Base-by-base conservation (phyloP, 352 stramenopile genomes). In the Pythium monospermum region DNA sequence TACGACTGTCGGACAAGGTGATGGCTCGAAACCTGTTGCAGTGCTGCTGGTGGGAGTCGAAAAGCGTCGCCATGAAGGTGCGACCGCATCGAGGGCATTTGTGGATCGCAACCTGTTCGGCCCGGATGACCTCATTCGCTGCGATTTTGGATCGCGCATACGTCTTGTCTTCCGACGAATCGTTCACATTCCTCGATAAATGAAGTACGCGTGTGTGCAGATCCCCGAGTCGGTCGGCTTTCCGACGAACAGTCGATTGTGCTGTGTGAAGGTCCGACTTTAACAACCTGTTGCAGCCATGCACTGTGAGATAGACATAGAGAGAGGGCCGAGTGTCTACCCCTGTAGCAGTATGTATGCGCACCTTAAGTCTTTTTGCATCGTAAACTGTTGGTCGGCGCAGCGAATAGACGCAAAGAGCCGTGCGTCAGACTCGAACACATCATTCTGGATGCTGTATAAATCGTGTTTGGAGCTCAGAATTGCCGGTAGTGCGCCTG, bases 331-430 rank as follows among this genome's bases (percentile, higher is more conserved):
- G n/a, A n/a, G n/a, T n/a, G n/a, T n/a, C n/a, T n/a, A n/a, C n/a
- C n/a, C n/a, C n/a, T n/a, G n/a, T n/a, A n/a, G n/a, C n/a, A n/a
- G n/a, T n/a, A n/a, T n/a, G n/a, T n/a, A n/a, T n/a, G n/a, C 8
- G 36, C 31, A 80, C 64, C 73, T 63, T 22, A 85, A 66, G 19
- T 66, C 72, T 4, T 66, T 71, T 49, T 90, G 73, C 6, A 75
- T 41, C 6, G 60, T 62, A 36, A 87, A 82, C 44, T 90, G 76
- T 35, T 77, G 68, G 22, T 83, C 74, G 4, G 69, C 85, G 21
- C 59, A 81, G 6, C 49, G 64, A 10, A 87, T 57, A 0, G 66
- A 61, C 15, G 59, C 58, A 12, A 69, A 58, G 15, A 83, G 63
- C 30, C 72, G 62, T 5, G 72, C 61, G 16, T 87, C 59, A 6